A percentile compares a stretch with the other conserved stretches of the same genome.
phyloP scores from a whole-genome alignment of 108 stramenopile genomes.

The Nitzschia sp. region DNA sequence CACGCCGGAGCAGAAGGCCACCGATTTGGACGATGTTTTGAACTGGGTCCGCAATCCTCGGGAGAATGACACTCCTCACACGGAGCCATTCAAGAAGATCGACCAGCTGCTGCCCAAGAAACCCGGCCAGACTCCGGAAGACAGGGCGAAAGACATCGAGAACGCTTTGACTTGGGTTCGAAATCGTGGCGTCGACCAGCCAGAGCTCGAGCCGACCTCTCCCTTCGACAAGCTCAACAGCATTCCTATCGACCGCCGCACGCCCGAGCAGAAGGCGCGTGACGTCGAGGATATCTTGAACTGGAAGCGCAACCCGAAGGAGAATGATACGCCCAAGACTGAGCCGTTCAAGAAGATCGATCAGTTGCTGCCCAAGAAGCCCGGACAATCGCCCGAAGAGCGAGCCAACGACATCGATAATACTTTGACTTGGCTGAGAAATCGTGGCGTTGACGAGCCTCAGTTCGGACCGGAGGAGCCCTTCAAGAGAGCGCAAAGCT shows the following conservation, averaged over 20 bases:
- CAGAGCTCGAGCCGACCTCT: not conserved
- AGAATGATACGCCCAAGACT: not conserved
- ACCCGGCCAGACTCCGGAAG: constrained; percentile 17
- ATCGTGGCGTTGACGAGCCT: constrained; percentile 27
- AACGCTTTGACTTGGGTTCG: constrained; percentile 40
- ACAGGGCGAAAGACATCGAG: constrained; percentile 33
- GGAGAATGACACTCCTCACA: constrained; percentile 3
- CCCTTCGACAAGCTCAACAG: constrained; percentile 19
- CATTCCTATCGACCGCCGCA: constrained; percentile 17
- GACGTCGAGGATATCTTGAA: constrained; percentile 17
- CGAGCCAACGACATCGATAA: constrained; percentile 44
- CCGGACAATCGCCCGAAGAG: constrained; percentile 18
- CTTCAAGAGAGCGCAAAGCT: not conserved
- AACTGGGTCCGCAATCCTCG: constrained; percentile 26
- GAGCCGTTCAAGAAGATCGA: constrained; percentile 25
- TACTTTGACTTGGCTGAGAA: constrained; percentile 41
- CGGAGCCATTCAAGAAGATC: constrained; percentile 17
- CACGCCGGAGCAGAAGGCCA: constrained; percentile 6
- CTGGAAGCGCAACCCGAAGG: constrained; percentile 21
- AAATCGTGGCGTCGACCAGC: constrained; percentile 14
- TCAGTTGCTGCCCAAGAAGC: constrained; percentile 32
- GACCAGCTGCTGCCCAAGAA: constrained; percentile 24
- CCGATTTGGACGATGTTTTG: constrained; percentile 8
- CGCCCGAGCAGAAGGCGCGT: constrained; percentile 19
- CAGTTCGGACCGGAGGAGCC: constrained; percentile 6